Conservation (phyloP, 2,329 filamentous ascomycete species). For the Davidsoniella australis region DNA sequence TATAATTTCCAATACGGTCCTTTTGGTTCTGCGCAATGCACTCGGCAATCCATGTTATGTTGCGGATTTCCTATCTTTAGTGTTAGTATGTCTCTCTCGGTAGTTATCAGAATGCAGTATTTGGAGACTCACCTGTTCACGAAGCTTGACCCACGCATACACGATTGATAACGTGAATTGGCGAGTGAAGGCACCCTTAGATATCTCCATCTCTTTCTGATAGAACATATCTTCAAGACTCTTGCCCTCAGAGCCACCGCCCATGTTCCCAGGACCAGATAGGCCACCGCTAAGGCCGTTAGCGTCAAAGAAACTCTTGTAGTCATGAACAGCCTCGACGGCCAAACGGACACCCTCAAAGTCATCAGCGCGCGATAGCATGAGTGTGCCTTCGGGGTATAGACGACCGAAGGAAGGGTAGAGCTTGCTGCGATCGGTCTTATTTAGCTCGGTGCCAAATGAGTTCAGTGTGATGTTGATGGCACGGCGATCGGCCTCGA, state of each 20-base stretch:
- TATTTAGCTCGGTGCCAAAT: constrained; percentile 88
- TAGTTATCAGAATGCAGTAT: background rate
- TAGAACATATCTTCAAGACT: constrained; percentile 97
- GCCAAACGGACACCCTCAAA: constrained; percentile 84
- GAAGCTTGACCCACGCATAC: constrained; percentile 93
- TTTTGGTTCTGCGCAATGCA: constrained; percentile 99
- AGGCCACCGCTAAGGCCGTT: constrained; percentile 59
- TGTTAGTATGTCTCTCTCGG: constrained; percentile 18
- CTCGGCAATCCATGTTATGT: constrained; percentile 98
- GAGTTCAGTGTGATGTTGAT: constrained; percentile 99
- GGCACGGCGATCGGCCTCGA: constrained; percentile 86
- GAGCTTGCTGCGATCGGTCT: constrained; percentile 86
- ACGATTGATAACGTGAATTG: constrained; percentile 93
- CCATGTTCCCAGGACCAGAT: constrained; percentile 67
- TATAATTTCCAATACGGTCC: constrained; percentile 96
- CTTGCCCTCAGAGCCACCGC: constrained; percentile 66
- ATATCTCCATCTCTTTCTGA: constrained; percentile 98
- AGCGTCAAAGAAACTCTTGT: constrained; percentile 90
- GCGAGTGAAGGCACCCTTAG: constrained; percentile 83
- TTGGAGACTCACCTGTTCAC: constrained; percentile 63
- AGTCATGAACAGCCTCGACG: constrained; percentile 83
- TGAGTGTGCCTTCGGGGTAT: constrained; percentile 84
- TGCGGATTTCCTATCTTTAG: constrained; percentile 70
- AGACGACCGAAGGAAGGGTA: constrained; percentile 85
- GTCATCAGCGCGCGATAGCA: constrained; percentile 90